Conservation (phyloP, 2,329 filamentous ascomycete species). For the Bisporella sp. region DNA sequence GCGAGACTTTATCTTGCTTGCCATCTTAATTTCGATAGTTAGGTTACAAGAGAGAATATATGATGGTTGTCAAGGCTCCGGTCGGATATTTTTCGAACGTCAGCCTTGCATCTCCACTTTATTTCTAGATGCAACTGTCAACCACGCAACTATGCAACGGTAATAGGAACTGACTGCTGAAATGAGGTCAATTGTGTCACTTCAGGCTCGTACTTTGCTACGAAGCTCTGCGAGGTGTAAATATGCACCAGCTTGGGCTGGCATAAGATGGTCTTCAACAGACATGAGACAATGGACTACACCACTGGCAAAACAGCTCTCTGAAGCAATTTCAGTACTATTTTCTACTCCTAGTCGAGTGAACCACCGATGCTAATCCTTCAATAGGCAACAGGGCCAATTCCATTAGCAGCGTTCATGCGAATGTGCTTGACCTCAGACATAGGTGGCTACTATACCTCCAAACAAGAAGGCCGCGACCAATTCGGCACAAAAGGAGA, state of each 20-base stretch:
- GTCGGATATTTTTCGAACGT: neutral
- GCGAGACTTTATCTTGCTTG: conserved; percentile 49
- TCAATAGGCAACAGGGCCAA: conserved; percentile 70
- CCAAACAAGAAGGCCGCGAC: conserved; percentile 61
- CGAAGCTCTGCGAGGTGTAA: conserved; percentile 14
- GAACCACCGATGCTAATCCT: no score
- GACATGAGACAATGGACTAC: conserved; percentile 68
- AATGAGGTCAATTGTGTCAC: conserved; percentile 24
- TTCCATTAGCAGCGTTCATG: conserved; percentile 93
- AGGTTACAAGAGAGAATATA: neutral
- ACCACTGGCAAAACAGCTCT: conserved; percentile 79
- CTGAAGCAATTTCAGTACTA: conserved; percentile 75
- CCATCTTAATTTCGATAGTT: conserved; percentile 16
- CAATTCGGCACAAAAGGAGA: conserved; percentile 92
- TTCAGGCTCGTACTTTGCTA: conserved; percentile 17
- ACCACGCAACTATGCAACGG: conserved; percentile 7
- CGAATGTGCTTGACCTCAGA: conserved; percentile 94
- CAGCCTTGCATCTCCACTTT: conserved; percentile 2
- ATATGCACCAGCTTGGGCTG: conserved; percentile 10
- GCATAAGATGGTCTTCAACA: conserved; percentile 23
- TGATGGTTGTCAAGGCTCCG: neutral
- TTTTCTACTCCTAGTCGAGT: neutral
- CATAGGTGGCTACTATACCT: conserved; percentile 88
- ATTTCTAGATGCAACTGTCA: neutral
- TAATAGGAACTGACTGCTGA: conserved; percentile 5